Evolutionary conservation across 495 filamentous ascomycete species (phyloP), one percentile per base, ranked within the genome.

Genomic region (Hyaloscypha variabilis): DNA sequence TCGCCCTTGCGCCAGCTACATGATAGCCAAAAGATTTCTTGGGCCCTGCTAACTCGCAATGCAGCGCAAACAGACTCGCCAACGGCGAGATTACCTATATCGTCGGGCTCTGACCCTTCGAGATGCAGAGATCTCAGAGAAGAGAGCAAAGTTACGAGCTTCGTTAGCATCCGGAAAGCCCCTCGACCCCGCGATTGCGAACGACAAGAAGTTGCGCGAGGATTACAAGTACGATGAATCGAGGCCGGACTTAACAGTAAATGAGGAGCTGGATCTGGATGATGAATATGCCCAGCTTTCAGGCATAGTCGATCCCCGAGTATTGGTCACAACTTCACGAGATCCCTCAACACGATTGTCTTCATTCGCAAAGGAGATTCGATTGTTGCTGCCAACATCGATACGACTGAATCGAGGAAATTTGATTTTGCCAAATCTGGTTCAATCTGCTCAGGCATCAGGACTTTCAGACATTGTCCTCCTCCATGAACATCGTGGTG

Each of bases 201-300:
- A 97, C 72, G 96, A 99, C 75, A 93, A 90, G 75, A 72, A 84
- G 29, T 81, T 98, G 13, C 90, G 94, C 4, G 86, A 90, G 69
- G 92, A 97, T 74, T 98, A 90, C 81, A 94, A 94, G 71, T 99
- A 91, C 74, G 95, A 99, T 72, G 94, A 96, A 74, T 90, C 91
- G 6, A 76, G 85, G 14, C 77, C 82, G 14, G 87, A 91, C 51
- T 74, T 82, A 56, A 84, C 79, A 36, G 70, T 73, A 21, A 87
- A 92, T 51, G 90, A 91, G 52, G 77, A 78, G 11, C 74, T 93
- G 51, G 90, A 92, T 67, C 79, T 99, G n/a, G 95, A 99, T 75
- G 95, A 99, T 73, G 95, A 99, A 82, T 97, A 97, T 75, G 85
- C 89, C 17, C 85, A 92, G 62, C 86, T 95, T 2, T 92, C 88